A percentile compares a stretch with the other conserved stretches of the same genome.
Conservation (phyloP, 345 rosid species). For the rapeseed (Brassica napus) region Da-Ae NC_063440.1:27451501-27452000, state of each 20-base stretch:
- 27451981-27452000: conserved; percentile 77
- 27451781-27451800: conserved; percentile 78
- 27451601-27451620: conserved; percentile 84
- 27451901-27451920: conserved; percentile 83
- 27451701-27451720: conserved; percentile 44
- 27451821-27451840: conserved; percentile 84
- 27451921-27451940: conserved; percentile 85
- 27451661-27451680: conserved; percentile 90
- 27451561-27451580: conserved; percentile 73
- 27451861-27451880: conserved; percentile 80
- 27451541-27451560: conserved; percentile 53
- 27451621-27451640: conserved; percentile 77
- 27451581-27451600: conserved; percentile 80
- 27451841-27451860: conserved; percentile 91
- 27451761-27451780: conserved; percentile 44
- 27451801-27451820: conserved; percentile 86
- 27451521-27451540: conserved; percentile 10
- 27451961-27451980: conserved; percentile 77
- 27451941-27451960: conserved; percentile 74
- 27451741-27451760: conserved; percentile 6
- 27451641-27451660: conserved; percentile 72
- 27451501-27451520: too few relatives aligned
- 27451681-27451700: conserved; percentile 83
- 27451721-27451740: not conserved
- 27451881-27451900: conserved; percentile 93